Evolutionary conservation across 805 yeast genomes (phyloP).

Genomic region (Candida silvicultrix): DNA sequence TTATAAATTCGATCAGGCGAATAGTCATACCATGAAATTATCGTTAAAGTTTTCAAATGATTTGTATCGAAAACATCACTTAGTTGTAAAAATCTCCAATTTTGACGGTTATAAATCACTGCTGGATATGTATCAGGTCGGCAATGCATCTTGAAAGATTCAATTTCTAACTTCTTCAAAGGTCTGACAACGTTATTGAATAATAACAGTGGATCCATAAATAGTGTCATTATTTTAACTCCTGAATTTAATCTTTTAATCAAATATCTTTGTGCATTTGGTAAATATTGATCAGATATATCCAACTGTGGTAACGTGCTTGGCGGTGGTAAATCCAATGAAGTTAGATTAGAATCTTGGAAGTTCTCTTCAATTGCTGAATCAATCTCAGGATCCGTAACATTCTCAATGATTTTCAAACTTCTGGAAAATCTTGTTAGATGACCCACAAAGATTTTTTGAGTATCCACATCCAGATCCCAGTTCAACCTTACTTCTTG

Average conservation of each 20-base stretch:
- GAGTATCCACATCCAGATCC: conserved; percentile 30
- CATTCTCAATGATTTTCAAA: conserved; percentile 30
- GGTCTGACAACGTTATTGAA: conserved; percentile 26
- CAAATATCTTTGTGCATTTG: conserved; percentile 22
- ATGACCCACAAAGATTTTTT: conserved; percentile 22
- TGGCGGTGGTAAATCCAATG: conserved; percentile 26
- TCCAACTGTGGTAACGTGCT: conserved; percentile 26
- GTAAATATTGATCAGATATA: conserved; percentile 24
- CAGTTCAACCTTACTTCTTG: conserved; percentile 36
- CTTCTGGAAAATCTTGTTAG: conserved; percentile 24
- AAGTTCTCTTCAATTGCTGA: conserved; percentile 26
- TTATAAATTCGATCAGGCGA: conserved; percentile 27
- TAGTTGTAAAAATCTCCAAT: conserved; percentile 18
- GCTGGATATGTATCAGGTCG: conserved; percentile 31
- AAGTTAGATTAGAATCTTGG: conserved; percentile 14
- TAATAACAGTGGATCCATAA: conserved; percentile 32
- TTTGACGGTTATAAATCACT: conserved; percentile 20
- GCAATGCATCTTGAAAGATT: conserved; percentile 34
- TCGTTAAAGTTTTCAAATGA: conserved; percentile 29
- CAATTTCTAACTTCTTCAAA: conserved; percentile 25
- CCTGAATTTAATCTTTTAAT: conserved; percentile 22
- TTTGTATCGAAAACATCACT: conserved; percentile 31
- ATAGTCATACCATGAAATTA: conserved; percentile 38
- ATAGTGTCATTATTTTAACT: conserved; percentile 24
- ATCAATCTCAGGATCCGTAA: conserved; percentile 32